Evolutionary conservation across 2,329 filamentous ascomycete species (phyloP).

Genomic region (Penicillium concentricum): DNA sequence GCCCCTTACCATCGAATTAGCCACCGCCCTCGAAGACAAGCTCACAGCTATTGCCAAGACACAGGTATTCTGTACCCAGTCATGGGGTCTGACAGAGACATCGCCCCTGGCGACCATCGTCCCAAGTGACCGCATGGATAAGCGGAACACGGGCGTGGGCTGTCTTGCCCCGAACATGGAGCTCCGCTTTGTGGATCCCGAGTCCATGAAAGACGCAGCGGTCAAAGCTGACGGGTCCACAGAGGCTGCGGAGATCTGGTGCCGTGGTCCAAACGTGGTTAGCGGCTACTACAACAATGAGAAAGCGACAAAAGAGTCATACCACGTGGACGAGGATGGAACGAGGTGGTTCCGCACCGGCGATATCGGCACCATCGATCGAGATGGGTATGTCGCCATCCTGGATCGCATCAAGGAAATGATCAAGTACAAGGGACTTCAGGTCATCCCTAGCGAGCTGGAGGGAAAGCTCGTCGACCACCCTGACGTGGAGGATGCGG

Average conservation of each 20-base stretch:
- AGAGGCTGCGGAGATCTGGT: slow-evolving; percentile 20
- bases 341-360: slow-evolving; percentile 23
- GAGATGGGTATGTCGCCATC: slow-evolving; percentile 19
- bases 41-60: slow-evolving; percentile 12
- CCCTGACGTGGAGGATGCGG: slow-evolving; percentile 22
- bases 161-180: slow-evolving; percentile 21
- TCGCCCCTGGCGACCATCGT: slow-evolving; percentile 19
- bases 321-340: slow-evolving; percentile 17
- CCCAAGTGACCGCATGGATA: slow-evolving; percentile 22
- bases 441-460: slow-evolving; percentile 23
- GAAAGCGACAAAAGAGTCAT: slow-evolving; percentile 13
- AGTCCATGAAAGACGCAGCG: slow-evolving; percentile 16
- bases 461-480: slow-evolving; percentile 23
- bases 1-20: slow-evolving; percentile 18
- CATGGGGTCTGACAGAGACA: slow-evolving; percentile 22
- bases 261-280: slow-evolving; percentile 21
- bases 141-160: slow-evolving; percentile 15
- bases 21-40: slow-evolving; percentile 15
- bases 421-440: slow-evolving; percentile 26
- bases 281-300: slow-evolving; percentile 22
- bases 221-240: slow-evolving; percentile 15
- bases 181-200: slow-evolving; percentile 23
- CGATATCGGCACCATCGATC: slow-evolving; percentile 20
- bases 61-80: slow-evolving; percentile 20
- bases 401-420: slow-evolving; percentile 26